Base-by-base conservation (phyloP, 305 asterid genomes). In the Fraxinus ornus region DNA sequence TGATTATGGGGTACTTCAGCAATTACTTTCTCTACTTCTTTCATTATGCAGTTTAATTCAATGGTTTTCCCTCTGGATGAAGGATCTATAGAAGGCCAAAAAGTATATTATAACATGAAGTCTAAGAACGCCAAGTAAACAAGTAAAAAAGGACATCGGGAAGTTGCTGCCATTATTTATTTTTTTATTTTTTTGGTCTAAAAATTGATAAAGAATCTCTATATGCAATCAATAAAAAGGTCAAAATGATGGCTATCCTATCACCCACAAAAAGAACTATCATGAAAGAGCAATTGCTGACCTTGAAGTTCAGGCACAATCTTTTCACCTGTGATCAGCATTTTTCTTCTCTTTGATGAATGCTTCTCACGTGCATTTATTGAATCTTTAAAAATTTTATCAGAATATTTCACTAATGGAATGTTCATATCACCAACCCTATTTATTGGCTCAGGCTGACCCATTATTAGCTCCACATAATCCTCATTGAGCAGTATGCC, bases 291-390 rank as follows among this genome's bases (percentile, higher is more conserved):
- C 62, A 77, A 26, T 24, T 68, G 75, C 82, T 85, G 60, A 91
- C 94, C 93, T 84, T 83, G 84, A 83, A 68, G 82, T 88, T 84
- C 82, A 81, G 86, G 85, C 47, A 82, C 88, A 37, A 75, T 37
- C 77, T 75, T 87, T 83, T 80, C 68, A 62, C 79, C 71, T 30
- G 80, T 28, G 15, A 28, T 78, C 82, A 49, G 87, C 81, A 84
- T 86, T 75, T 86, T 84, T 76, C 91, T 90, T 81, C 92, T 89
- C 85, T 86, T 90, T 28, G 57, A 78, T 62, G 89, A 64, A 41
- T 32, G 83, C 86, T 24, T 88, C 68, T 87, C 89, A 78, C 41
- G 86, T 83, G 62, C 87, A 82, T 72, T 81, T 75, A 68, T 68
- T 9, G 90, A 80, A 83, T 81, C 89, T 80, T 80, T 86, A 78